Percentiles rank a stretch among this genome's conserved stretches.
Evolutionary conservation across 805 yeast species (phyloP).

Genomic region (Ogataea naganishii): DNA sequence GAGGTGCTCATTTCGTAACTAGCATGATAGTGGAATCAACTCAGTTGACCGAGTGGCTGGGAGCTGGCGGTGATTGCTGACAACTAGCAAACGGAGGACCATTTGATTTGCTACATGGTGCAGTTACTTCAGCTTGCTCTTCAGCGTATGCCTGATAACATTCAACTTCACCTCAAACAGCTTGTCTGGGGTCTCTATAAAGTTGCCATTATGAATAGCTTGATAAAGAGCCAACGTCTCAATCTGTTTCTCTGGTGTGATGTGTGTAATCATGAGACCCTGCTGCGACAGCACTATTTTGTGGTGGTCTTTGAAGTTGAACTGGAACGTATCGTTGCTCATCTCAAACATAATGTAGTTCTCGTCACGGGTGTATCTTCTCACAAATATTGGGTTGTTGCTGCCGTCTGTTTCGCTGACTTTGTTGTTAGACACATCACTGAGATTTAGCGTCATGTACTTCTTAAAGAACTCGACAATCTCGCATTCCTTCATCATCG

Average conservation of each 20-base stretch:
- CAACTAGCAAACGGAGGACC: no score
- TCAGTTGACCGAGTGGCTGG: no score
- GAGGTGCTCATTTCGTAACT: no score
- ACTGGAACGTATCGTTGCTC: constrained; percentile 88
- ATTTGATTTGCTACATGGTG: no score
- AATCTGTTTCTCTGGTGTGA: constrained; percentile 68
- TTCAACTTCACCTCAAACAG: constrained; percentile 40
- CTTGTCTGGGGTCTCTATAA: constrained; percentile 32
- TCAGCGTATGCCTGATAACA: constrained; percentile 61
- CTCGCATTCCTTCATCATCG: constrained; percentile 63
- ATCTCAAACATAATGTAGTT: constrained; percentile 86
- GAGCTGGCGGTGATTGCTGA: no score
- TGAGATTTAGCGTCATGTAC: constrained; percentile 87
- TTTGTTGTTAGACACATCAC: constrained; percentile 47
- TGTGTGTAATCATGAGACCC: constrained; percentile 72
- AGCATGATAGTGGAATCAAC: no score
- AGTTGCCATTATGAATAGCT: constrained; percentile 35
- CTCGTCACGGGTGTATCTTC: constrained; percentile 73
- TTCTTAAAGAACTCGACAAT: constrained; percentile 82
- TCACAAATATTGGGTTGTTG: constrained; percentile 41
- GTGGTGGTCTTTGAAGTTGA: constrained; percentile 92
- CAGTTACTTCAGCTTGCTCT: constrained; percentile 27
- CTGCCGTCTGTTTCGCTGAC: background rate
- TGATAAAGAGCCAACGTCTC: constrained; percentile 53
- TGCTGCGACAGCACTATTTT: constrained; percentile 72